Percentiles rank a stretch among this genome's conserved stretches.
Conservation (phyloP, 2,329 filamentous ascomycete species). For the Elsinoe batatas region DNA sequence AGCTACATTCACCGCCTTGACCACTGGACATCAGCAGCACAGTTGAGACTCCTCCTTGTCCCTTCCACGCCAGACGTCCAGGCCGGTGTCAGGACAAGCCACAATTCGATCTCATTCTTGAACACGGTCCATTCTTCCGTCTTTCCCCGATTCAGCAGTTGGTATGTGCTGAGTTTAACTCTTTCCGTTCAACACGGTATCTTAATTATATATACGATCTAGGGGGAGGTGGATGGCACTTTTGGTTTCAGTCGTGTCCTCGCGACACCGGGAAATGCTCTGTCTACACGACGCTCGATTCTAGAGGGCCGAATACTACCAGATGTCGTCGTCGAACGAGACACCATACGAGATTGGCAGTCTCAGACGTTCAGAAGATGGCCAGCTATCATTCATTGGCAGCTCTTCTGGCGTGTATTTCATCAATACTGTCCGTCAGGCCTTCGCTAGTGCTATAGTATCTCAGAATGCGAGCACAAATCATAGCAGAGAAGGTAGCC, state of each 20-base stretch:
- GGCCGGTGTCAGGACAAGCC: too few species aligned
- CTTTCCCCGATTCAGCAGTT: background rate
- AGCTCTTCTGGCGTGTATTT: conserved; percentile 46
- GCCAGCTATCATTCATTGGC: conserved; percentile 34
- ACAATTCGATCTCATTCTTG: too few species aligned
- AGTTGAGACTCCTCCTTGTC: background rate
- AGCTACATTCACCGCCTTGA: background rate
- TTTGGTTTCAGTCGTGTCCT: background rate
- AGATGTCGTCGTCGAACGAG: conserved; percentile 5
- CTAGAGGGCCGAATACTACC: background rate
- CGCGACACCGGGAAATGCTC: background rate
- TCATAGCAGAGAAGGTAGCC: background rate
- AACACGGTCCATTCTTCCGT: background rate
- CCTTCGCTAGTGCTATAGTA: conserved; percentile 32
- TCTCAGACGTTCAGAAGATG: conserved; percentile 6
- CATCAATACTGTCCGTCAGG: conserved; percentile 43
- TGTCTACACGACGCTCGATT: background rate
- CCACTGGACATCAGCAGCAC: background rate
- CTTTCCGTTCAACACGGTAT: background rate
- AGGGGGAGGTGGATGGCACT: background rate
- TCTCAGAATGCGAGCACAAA: background rate
- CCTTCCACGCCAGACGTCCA: too few species aligned
- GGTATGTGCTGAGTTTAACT: background rate
- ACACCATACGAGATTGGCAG: conserved; percentile 9
- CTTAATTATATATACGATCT: background rate